These are phyloP conservation scores for Dactylellina haptotyla DNA, from an alignment of 2,329 filamentous ascomycete species.

Conservation along the genomic window DNA sequence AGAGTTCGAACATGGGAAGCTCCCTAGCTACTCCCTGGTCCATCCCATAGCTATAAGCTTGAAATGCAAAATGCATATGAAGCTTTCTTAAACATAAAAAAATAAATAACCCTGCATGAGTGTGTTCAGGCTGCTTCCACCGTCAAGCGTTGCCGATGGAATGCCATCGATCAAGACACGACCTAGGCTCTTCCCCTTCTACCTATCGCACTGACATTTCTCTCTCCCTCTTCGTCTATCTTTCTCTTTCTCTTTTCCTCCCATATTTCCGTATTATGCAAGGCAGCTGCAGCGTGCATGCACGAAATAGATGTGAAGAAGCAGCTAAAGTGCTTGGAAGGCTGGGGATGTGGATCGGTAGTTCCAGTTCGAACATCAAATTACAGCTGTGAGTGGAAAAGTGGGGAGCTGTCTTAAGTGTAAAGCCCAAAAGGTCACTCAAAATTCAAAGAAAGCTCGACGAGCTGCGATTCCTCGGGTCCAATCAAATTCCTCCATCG, in stretches of 20 bases:
- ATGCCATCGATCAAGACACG: conserved; percentile 12
- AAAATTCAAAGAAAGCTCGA: background rate
- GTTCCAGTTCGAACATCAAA: too few relatives aligned
- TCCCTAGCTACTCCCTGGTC: conserved; percentile 16
- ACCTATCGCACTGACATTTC: conserved; percentile 32
- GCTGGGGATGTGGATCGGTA: conserved; percentile 31
- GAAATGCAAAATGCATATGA: background rate
- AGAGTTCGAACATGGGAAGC: conserved; percentile 41
- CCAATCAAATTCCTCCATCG: conserved; percentile 30
- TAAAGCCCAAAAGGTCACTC: conserved; percentile 3
- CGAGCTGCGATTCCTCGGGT: background rate
- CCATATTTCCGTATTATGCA: conserved; percentile 42
- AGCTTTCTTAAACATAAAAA: background rate
- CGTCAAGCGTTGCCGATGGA: conserved; percentile 36
- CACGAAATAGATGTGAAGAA: conserved; percentile 48
- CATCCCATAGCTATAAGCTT: conserved; percentile 25
- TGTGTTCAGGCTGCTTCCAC: conserved; percentile 16
- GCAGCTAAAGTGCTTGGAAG: conserved; percentile 18
- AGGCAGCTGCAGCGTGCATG: conserved; percentile 50
- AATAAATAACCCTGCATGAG: conserved; percentile 42
- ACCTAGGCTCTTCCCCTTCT: conserved; percentile 6
- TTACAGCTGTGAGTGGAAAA: background rate
- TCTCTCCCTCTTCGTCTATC: conserved; percentile 1
- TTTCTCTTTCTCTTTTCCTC: conserved; percentile 14
- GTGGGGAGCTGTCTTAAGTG: conserved; percentile 51